Conservation (phyloP, 805 yeast species). For the Sugiyamaella smithiae region DNA sequence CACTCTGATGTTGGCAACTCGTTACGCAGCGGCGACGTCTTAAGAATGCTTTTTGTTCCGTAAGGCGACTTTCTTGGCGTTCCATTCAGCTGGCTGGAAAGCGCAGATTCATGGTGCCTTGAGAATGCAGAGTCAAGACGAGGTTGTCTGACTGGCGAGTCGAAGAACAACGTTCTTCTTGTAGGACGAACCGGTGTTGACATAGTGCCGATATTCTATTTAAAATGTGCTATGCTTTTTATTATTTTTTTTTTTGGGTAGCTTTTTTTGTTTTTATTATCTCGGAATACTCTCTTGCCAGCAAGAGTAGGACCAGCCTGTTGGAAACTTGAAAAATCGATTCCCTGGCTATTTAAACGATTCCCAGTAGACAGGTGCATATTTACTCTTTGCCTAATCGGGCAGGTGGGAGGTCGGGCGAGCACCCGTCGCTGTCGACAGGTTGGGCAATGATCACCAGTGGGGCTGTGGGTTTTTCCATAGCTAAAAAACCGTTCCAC, state of each 20-base stretch:
- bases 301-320: slow-evolving; percentile 30
- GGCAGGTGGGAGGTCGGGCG: slow-evolving; percentile 3
- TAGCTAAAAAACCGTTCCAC: too few relatives aligned
- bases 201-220: slow-evolving; percentile 11
- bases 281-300: slow-evolving; percentile 7
- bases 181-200: slow-evolving; percentile 25
- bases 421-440: too few relatives aligned
- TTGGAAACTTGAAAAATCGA: slow-evolving; percentile 30
- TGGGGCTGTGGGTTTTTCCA: too few relatives aligned
- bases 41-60: slow-evolving; percentile 17
- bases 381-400: slow-evolving; percentile 1
- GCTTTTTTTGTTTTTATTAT: not conserved
- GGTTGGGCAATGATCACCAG: too few relatives aligned
- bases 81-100: slow-evolving; percentile 6
- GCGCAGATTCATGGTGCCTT: not conserved
- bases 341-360: not conserved
- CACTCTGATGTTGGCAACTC: slow-evolving; percentile 44
- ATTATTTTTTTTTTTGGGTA: not conserved
- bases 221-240: not conserved
- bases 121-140: slow-evolving; percentile 23
- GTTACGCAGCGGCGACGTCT: slow-evolving; percentile 41
- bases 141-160: slow-evolving; percentile 23
- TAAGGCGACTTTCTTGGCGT: slow-evolving; percentile 22
- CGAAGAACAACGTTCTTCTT: slow-evolving; percentile 20
- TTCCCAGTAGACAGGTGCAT: too few relatives aligned